phyloP scores from a whole-genome alignment of 1,139 yeast species.

The Arxiozyma slooffiae region DNA sequence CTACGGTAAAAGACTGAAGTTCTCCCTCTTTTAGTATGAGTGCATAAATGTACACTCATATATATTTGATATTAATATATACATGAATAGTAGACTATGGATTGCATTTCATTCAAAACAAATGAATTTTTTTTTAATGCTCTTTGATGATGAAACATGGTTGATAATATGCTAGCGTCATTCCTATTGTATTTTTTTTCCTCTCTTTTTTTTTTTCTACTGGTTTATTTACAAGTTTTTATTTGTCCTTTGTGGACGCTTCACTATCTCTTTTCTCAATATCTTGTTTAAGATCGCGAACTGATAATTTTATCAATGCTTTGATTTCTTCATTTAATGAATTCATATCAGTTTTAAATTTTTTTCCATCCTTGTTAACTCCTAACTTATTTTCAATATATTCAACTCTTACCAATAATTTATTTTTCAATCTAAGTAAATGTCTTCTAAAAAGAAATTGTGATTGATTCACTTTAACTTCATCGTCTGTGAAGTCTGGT shows the following conservation, averaged over 20 bases:
- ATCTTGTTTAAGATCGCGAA: neutral
- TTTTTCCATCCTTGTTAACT: neutral
- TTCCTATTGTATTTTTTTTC: no score
- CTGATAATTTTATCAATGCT: neutral
- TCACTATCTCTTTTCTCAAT: neutral
- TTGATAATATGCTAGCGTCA: neutral
- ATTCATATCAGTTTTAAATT: neutral
- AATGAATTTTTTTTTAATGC: no score
- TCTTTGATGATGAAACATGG: no score
- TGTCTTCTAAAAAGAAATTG: constrained; percentile 15
- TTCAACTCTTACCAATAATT: constrained; percentile 9
- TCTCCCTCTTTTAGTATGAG: no score
- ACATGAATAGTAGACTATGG: neutral
- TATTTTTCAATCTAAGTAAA: constrained; percentile 14
- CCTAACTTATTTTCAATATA: constrained; percentile 9
- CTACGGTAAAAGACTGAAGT: no score
- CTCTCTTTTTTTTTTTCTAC: no score
- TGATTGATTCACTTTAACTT: constrained; percentile 4
- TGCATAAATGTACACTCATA: no score
- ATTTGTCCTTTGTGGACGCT: no score
- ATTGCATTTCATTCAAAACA: neutral
- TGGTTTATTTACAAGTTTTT: neutral
- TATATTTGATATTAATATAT: neutral
- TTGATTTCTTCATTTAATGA: neutral
- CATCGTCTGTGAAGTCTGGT: constrained; percentile 7